A percentile compares a stretch with the other conserved stretches of the same genome.
Conservation (phyloP, 2,329 filamentous ascomycete species). For the Cordyceps cateniannulata region DNA sequence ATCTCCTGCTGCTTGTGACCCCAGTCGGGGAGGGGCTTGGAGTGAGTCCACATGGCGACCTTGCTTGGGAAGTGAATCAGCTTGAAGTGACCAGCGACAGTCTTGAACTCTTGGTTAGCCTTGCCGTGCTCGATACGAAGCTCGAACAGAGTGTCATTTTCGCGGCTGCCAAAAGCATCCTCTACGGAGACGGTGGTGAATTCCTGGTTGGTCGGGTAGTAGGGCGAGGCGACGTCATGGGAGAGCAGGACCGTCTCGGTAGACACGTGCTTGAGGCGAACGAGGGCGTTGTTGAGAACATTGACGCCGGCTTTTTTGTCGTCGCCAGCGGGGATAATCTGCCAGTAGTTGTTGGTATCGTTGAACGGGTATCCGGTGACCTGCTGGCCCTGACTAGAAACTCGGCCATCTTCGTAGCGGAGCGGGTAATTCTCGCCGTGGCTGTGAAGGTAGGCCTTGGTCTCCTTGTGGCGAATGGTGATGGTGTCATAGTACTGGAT, state of each 20-base stretch:
- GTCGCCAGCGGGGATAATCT: slow-evolving; percentile 69
- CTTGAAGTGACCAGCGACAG: slow-evolving; percentile 89
- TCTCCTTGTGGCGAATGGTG: slow-evolving; percentile 91
- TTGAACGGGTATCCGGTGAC: slow-evolving; percentile 97
- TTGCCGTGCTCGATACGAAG: slow-evolving; percentile 86
- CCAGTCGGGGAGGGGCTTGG: slow-evolving; percentile 93
- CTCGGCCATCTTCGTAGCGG: slow-evolving; percentile 92
- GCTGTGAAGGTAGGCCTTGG: slow-evolving; percentile 91
- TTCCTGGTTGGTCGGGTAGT: slow-evolving; percentile 95
- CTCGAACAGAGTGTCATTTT: slow-evolving; percentile 90
- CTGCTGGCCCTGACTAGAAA: slow-evolving; percentile 96
- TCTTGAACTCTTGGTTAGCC: slow-evolving; percentile 75
- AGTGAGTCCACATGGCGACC: slow-evolving; percentile 99
- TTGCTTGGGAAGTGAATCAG: slow-evolving; percentile 90
- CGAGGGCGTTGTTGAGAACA: slow-evolving; percentile 77
- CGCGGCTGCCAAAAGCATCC: slow-evolving; percentile 65
- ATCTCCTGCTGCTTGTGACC: slow-evolving; percentile 96
- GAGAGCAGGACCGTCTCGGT: slow-evolving; percentile 84
- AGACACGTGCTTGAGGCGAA: slow-evolving; percentile 78
- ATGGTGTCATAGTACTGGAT: slow-evolving; percentile 89
- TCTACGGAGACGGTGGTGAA: slow-evolving; percentile 78
- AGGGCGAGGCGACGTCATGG: slow-evolving; percentile 95
- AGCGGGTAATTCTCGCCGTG: slow-evolving; percentile 85
- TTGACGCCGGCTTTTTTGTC: slow-evolving; percentile 51
- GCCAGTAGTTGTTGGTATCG: slow-evolving; percentile 98